phyloP scores from a whole-genome alignment of 2,329 filamentous ascomycete genomes.

The Chrysoporthe austroafricana region DNA sequence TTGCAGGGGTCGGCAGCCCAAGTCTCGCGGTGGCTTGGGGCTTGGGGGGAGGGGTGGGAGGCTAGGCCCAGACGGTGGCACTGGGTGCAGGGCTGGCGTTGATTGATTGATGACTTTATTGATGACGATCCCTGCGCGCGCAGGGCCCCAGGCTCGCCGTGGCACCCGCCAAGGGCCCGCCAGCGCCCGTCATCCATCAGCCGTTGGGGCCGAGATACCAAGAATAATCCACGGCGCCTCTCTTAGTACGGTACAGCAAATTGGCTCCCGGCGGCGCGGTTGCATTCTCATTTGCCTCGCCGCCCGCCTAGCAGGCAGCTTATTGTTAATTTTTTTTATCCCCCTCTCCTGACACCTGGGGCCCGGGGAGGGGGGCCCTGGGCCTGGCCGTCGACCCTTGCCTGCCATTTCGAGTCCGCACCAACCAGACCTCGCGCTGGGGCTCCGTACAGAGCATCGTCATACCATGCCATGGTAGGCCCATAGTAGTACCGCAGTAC shows the following conservation, averaged over 20 bases:
- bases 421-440: background rate
- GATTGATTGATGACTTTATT: background rate
- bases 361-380: background rate
- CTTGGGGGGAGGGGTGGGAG: background rate
- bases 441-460: background rate
- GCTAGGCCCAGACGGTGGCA: constrained; percentile 12
- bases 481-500: background rate
- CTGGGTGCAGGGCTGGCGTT: background rate
- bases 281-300: constrained; percentile 3
- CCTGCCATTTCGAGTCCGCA: no score
- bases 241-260: background rate
- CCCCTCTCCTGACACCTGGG: background rate
- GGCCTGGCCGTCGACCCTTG: background rate
- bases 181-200: constrained; percentile 5
- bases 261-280: background rate
- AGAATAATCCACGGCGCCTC: background rate
- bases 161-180: background rate
- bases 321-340: no score
- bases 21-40: constrained; percentile 2
- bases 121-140: background rate
- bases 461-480: no score
- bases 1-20: constrained; percentile 24
- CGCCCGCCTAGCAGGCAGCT: background rate
- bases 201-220: background rate
- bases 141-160: no score